Evolutionary conservation across 352 stramenopile genomes (phyloP).

Genomic region (Pythium sukuiense): DNA sequence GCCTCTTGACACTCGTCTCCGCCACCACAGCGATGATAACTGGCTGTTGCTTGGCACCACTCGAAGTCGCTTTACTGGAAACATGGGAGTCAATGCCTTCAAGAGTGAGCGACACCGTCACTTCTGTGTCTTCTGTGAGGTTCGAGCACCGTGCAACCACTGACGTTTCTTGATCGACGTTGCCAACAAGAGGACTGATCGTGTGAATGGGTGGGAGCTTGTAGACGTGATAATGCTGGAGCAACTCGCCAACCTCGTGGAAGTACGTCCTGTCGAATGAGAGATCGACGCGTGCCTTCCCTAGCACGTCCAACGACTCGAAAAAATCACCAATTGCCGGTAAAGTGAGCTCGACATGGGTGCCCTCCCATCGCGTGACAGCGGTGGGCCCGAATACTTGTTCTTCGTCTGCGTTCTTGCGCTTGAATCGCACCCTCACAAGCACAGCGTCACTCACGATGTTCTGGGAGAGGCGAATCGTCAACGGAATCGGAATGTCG

Average conservation of each 20-base stretch:
- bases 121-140: slow-evolving; percentile 35
- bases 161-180: slow-evolving; percentile 46
- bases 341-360: slow-evolving; percentile 44
- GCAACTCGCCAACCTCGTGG: slow-evolving; percentile 45
- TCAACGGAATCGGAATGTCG: slow-evolving; percentile 54
- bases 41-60: neutral
- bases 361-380: slow-evolving; percentile 38
- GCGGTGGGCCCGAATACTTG: slow-evolving; percentile 39
- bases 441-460: slow-evolving; percentile 51
- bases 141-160: slow-evolving; percentile 44
- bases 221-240: slow-evolving; percentile 55
- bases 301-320: slow-evolving; percentile 33
- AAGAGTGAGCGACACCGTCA: slow-evolving; percentile 39
- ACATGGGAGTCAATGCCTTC: neutral
- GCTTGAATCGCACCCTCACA: slow-evolving; percentile 44
- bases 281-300: slow-evolving; percentile 39
- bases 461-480: slow-evolving; percentile 37
- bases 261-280: slow-evolving; percentile 61
- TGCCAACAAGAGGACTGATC: slow-evolving; percentile 45
- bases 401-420: slow-evolving; percentile 16
- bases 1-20: slow-evolving; percentile 43
- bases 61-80: neutral
- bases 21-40: slow-evolving; percentile 32
- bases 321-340: slow-evolving; percentile 39
- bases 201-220: slow-evolving; percentile 58